A percentile compares a stretch with the other conserved stretches of the same genome.
Evolutionary conservation across 768 basidiomycete species (phyloP).

Genomic region (Tubosaeta sp.): DNA sequence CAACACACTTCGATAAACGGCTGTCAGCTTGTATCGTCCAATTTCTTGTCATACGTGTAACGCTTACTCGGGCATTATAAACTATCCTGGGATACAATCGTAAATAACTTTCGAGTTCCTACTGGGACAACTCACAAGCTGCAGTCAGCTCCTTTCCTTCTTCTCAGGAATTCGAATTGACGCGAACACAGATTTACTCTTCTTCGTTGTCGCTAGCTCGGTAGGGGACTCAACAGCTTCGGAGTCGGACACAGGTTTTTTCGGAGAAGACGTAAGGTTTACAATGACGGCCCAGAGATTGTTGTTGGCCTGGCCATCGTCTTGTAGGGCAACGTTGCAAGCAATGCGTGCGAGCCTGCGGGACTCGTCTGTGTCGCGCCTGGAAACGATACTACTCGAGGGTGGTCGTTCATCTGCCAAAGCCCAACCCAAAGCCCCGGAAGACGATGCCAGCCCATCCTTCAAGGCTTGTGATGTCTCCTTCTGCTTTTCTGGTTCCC

Average conservation of each 20-base stretch:
- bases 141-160: neutral
- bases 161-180: conserved; percentile 18
- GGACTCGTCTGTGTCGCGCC: conserved; percentile 83
- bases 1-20: too few relatives aligned
- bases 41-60: neutral
- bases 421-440: conserved; percentile 71
- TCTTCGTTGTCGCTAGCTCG: conserved; percentile 4
- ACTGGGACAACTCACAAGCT: neutral
- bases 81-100: neutral
- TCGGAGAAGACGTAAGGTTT: conserved; percentile 54
- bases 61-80: neutral
- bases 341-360: conserved; percentile 67
- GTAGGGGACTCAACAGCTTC: conserved; percentile 3
- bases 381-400: conserved; percentile 86
- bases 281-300: conserved; percentile 66
- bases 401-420: conserved; percentile 90
- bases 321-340: conserved; percentile 58
- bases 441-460: conserved; percentile 37
- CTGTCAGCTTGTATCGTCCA: too few relatives aligned
- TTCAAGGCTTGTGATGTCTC: conserved; percentile 19
- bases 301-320: conserved; percentile 59
- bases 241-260: conserved; percentile 26
- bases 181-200: conserved; percentile 26
- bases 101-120: neutral
- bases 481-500: conserved; percentile 19